Evolutionary conservation across 176 grass and related monocot species (phyloP), one percentile per base, ranked within the genome.

Genomic region (Echinochloa phyllopogon): DNA sequence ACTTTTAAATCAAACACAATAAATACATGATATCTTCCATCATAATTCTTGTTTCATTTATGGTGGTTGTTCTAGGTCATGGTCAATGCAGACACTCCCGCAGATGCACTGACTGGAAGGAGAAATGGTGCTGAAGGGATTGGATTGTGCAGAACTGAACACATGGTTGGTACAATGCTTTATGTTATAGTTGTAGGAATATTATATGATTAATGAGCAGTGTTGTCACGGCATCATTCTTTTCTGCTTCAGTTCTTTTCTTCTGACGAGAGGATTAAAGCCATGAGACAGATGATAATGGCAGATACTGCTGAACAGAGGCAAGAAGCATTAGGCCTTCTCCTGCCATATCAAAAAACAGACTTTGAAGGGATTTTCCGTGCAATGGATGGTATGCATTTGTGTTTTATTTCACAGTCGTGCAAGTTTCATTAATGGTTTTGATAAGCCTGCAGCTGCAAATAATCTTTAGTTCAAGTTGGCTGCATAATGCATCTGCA

Each of bases 281-380:
- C 91, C 59, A 89, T 95, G 70, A 93, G 92, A 72, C 90, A 93
- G 87, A 98, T 98, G 95, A 98, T 98, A 74, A 98, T 98, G 95
- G 88, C 95, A 43, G 59, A 79, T 89, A 93, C 74, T 55, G n/a
- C 89, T 56, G 92, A 95, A 69, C 84, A 86, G 78, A 93, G 91
- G 82, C 88, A 98, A 72, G 71, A 87, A 78, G 92, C 95, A 58
- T 85, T 98, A 56, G 82, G 91, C 67, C 84, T 66, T 62, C 92
- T 98, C 76, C 52, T 95, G 65, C 95, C 95, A 18, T 98, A 98
- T 76, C 95, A 98, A 84, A 93, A 85, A 83, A 86, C 75, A 0
- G 95, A 98, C 67, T 98, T 98, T 49, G 92, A 98, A 93, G 95
- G 95, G 72, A 93, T 98, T 79, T 98, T 98, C 11, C 91, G 84